Evolutionary conservation across 2,329 filamentous ascomycete genomes (phyloP).

Genomic region (Xenoacremonium recifei): DNA sequence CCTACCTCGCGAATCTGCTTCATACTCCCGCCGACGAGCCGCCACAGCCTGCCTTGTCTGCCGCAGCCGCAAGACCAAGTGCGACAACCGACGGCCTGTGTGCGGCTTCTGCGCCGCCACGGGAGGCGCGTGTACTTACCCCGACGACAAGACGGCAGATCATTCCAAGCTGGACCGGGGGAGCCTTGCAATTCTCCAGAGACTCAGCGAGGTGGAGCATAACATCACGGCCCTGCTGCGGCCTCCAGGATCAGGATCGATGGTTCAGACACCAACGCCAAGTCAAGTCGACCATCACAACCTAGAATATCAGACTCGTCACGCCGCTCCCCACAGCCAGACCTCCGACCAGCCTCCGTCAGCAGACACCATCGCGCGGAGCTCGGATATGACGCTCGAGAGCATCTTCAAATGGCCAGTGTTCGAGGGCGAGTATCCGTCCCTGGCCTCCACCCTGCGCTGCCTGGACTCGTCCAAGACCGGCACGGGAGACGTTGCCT

Average conservation of each 20-base stretch:
- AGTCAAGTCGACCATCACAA: neutral
- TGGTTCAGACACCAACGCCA: neutral
- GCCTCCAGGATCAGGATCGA: neutral
- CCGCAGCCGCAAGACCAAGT: neutral
- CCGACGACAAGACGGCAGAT: conserved; percentile 13
- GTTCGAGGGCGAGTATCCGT: conserved; percentile 3
- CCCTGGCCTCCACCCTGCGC: conserved; percentile 6
- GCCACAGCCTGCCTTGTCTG: neutral
- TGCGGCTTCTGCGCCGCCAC: neutral
- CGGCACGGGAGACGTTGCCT: conserved; percentile 6
- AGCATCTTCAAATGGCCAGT: conserved; percentile 9
- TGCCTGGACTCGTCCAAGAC: conserved; percentile 4
- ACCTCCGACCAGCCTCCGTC: conserved; percentile 6
- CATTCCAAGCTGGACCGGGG: conserved; percentile 19
- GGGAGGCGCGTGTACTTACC: neutral
- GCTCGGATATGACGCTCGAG: conserved; percentile 13
- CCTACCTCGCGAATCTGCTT: conserved; percentile 6
- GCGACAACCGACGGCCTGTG: neutral
- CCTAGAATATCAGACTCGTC: neutral
- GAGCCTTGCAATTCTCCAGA: conserved; percentile 16
- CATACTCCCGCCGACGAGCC: conserved; percentile 6
- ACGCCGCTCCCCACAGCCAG: neutral
- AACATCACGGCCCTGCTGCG: conserved; percentile 7
- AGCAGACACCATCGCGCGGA: conserved; percentile 12
- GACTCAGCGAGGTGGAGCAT: conserved; percentile 15